Conservation (phyloP, 1,284 basidiomycete genomes). For the Boletus smithii region DNA sequence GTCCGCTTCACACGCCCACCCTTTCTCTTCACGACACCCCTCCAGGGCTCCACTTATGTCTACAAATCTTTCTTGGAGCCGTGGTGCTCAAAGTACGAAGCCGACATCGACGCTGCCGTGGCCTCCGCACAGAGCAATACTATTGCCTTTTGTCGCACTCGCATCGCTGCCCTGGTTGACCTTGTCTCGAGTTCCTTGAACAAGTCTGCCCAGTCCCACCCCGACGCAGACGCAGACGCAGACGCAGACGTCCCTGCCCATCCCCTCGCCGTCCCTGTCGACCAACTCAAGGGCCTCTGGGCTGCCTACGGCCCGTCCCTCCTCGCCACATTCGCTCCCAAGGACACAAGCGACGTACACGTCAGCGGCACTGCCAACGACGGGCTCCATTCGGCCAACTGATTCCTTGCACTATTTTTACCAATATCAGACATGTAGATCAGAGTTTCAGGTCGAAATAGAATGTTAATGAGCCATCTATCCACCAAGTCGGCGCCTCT, state of each 20-base stretch:
- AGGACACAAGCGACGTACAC: constrained; percentile 7
- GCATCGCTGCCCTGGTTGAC: constrained; percentile 47
- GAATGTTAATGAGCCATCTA: constrained; percentile 28
- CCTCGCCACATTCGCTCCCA: constrained; percentile 26
- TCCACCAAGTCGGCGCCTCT: constrained; percentile 53
- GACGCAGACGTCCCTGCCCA: constrained; percentile 15
- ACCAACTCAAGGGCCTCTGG: constrained; percentile 38
- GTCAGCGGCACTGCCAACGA: constrained; percentile 11
- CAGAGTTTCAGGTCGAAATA: constrained; percentile 7
- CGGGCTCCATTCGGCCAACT: constrained; percentile 12
- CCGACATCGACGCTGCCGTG: constrained; percentile 63
- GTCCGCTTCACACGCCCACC: constrained; percentile 12
- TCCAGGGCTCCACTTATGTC: constrained; percentile 70
- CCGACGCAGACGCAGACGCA: constrained; percentile 8
- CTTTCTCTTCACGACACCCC: not conserved
- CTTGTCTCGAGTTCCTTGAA: constrained; percentile 43
- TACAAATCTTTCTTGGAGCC: constrained; percentile 67
- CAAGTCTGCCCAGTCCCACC: constrained; percentile 36
- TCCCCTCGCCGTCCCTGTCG: constrained; percentile 17
- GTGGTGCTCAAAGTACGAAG: constrained; percentile 63
- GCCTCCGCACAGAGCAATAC: constrained; percentile 50
- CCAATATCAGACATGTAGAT: constrained; percentile 9
- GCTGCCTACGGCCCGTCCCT: constrained; percentile 36
- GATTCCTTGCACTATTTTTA: constrained; percentile 5
- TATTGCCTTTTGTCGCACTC: constrained; percentile 50